These are phyloP conservation scores for Taphrina wiesneri DNA, from an alignment of 1,139 yeast genomes.

Conservation along the genomic window DNA sequence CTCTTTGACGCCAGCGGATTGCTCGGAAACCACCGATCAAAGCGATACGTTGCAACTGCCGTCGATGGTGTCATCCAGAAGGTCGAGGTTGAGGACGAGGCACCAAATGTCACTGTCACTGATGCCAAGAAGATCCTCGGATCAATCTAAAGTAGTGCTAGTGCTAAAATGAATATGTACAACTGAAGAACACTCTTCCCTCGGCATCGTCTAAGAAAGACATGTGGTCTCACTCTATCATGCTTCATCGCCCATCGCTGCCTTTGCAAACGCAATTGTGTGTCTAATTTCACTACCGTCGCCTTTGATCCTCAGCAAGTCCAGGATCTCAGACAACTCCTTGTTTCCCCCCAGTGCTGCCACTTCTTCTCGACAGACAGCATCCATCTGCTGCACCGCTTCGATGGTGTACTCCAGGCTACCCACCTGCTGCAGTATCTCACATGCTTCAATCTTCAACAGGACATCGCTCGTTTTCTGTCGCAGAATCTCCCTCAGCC, in stretches of 20 bases:
- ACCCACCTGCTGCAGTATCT: constrained; percentile 49
- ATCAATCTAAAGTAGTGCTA: neutral
- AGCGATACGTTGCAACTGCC: constrained; percentile 73
- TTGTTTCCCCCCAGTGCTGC: constrained; percentile 10
- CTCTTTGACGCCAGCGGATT: constrained; percentile 68
- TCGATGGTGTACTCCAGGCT: constrained; percentile 49
- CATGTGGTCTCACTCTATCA: neutral
- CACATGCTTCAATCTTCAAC: constrained; percentile 55
- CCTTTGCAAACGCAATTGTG: constrained; percentile 7
- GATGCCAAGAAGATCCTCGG: constrained; percentile 49
- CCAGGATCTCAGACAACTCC: constrained; percentile 7
- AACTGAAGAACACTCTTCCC: neutral
- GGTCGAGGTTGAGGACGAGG: constrained; percentile 77
- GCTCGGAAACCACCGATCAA: constrained; percentile 73
- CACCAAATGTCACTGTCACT: constrained; percentile 62
- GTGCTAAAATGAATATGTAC: constrained; percentile 37
- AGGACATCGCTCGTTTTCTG: constrained; percentile 48
- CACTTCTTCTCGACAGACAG: constrained; percentile 9
- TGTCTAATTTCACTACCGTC: constrained; percentile 15
- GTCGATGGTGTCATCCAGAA: constrained; percentile 69
- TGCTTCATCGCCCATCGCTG: neutral
- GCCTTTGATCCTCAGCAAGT: constrained; percentile 8
- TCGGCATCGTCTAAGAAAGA: too few species aligned
- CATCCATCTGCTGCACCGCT: constrained; percentile 22
- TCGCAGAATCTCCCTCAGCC: constrained; percentile 46